Evolutionary conservation across 2,329 filamentous ascomycete species (phyloP), one percentile per base, ranked within the genome.

Genomic region (Xylariales sp.): DNA sequence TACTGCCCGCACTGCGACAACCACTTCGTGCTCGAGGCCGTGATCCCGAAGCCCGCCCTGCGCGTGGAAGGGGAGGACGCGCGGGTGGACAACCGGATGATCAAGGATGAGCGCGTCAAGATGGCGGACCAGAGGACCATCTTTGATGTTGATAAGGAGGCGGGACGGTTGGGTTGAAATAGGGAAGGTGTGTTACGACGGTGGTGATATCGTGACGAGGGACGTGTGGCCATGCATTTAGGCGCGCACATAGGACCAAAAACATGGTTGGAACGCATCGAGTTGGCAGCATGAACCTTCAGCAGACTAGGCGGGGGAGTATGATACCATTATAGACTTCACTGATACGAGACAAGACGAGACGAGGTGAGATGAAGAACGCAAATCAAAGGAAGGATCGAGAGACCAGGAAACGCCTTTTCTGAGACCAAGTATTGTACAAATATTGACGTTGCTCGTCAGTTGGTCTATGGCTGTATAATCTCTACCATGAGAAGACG

Each of bases 1-100:
- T 98, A 95, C 74, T 98, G 93, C 72, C 94, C 93, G 16, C 88
- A 96, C 70, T 98, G 93, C 72, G 93, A 98, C 62, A 98, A 98
- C 69, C 94, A 98, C 67, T 98, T 90, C 60, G 86, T 98, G 28
- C 74, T 98, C 49, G 90, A 97, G 4, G 94, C 93, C 38, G 66
- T 85, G 53, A 87, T 84, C 4, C 88, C 93, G 16, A 86, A 94
- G 66, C 78, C 90, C 8, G 78, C 85, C 25, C 68, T 98, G 38
- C 80, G 90, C 51, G 78, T 98, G 38, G 93, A 98, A 70, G 87
- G 91, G 46, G 91, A 94, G 48, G 94, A 98, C 66, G 82, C 83
- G 3, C 76, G 93, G 46, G 76, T 90, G 54, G 88, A 98, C 65
- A 80, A 78, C 56, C 80, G 86, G 69, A 96, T 98, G 88, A 72